phyloP scores from a whole-genome alignment of 108 stramenopile genomes.

The Conticribra guillardii region DNA sequence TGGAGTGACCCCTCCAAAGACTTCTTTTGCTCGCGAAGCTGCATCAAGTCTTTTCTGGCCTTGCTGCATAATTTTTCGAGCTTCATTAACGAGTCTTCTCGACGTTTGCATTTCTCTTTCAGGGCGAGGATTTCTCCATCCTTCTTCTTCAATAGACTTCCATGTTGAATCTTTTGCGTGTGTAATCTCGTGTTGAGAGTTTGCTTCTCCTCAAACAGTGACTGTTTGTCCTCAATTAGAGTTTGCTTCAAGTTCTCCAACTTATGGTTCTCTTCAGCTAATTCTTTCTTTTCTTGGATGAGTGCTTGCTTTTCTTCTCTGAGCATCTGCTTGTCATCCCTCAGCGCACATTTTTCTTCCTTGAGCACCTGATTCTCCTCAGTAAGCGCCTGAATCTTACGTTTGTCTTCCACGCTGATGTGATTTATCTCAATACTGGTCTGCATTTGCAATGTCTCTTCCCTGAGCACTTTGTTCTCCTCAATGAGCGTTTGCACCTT shows the following conservation, averaged over 20 bases:
- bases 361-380: background rate
- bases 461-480: background rate
- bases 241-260: background rate
- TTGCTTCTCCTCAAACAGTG: background rate
- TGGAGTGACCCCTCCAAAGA: conserved; percentile 17
- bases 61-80: conserved; percentile 30
- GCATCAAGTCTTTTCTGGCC: conserved; percentile 23
- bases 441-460: background rate
- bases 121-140: conserved; percentile 26
- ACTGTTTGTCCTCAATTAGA: background rate
- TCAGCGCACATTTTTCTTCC: background rate
- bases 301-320: background rate
- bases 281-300: background rate
- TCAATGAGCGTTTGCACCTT: background rate
- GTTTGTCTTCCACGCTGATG: too few species aligned
- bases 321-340: background rate
- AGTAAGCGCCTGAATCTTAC: too few species aligned
- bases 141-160: conserved; percentile 4
- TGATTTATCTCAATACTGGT: background rate
- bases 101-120: conserved; percentile 7
- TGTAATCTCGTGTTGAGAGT: background rate
- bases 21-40: conserved; percentile 17
- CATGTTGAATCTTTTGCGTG: background rate
- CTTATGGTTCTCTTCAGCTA: background rate
- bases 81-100: conserved; percentile 1